Base-by-base conservation (phyloP, 331 rosid genomes). In the Arachis monticola region DNA sequence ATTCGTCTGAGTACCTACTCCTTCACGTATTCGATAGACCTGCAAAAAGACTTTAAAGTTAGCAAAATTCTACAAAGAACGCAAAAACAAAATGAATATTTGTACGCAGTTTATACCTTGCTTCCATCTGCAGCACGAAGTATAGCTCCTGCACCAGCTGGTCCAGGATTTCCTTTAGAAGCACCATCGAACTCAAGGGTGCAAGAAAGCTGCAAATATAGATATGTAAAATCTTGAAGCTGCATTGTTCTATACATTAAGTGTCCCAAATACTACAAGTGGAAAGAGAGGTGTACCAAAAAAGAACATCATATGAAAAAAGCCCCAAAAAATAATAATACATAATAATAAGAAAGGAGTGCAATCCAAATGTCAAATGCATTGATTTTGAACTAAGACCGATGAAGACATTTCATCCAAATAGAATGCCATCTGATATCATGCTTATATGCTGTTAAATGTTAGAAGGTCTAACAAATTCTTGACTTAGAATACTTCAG, bases 111-210 rank as follows among this genome's bases (percentile, higher is more conserved):
- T 52, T 69, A 64, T 79, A 92, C 99, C 87, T 68, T 65, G 66
- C 83, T 85, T 74, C 95, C 96, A 50, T 94, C 91, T 67, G 73
- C 88, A 56, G 95, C 84, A 70, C 88, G 89, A 60, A 93, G 76
- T 56, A 93, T 80, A 75, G 94, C 97, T 77, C 97, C 98, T 10
- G 98, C 96, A 57, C 98, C 97, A 70, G 97, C 76, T 7, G 60
- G 83, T 80, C 98, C 98, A 64, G 98, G 98, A 88, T 93, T 93
- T 60, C 98, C 98, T 79, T 89, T 93, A 48, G 91, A 84, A 70
- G 98, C 96, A 40, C 98, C 97, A 69, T 89, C 97, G 72, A 93
- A 93, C 61, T 81, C 76, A 64, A 93, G 84, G 67, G 30, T 75
- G 81, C 96, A 94, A 41, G 96, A 80, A 70, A 48, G 77, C 99